Base-by-base conservation (phyloP, 768 basidiomycete genomes). In the Podaxis mareebaensis region DNA sequence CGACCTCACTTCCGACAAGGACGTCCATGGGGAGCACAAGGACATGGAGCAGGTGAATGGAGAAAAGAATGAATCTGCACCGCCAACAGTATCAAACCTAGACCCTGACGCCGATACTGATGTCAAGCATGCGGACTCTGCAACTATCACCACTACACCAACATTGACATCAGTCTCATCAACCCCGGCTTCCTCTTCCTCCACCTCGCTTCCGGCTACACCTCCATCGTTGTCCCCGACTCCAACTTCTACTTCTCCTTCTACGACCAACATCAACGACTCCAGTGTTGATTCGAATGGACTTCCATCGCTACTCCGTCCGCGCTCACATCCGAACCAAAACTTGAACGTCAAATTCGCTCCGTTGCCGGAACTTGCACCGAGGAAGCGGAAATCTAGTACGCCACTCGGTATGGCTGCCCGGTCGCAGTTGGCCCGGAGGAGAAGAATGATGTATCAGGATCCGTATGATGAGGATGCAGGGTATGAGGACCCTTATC, bases 391-490 rank as follows among this genome's bases (percentile, higher is more conserved):
- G 51, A 78, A 81, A 22, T 83, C 79, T 4, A 70, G 76, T 40
- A 75, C 77, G 3, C 87, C 86, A 4, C 73, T 88, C 3, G 87
- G 87, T 3, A 81, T 85, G 64, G 80, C 85, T 36, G 84, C 81
- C 1, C 79, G 82, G 6, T 73, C 75, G 11, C 75, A 77, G 64
- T 73, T 83, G 57, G 75, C 79, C 69, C 72, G 77, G 20, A 65
- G 74, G 26, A 74, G 78, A 51, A 71, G 77, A 40, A 65, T 66
- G 24, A 58, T 62, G 20, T 53, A 64, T 33, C 15, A 46, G 13
- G 54, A 58, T 61, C 22, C 44, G 12, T 40, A 46, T 48, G 42
- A 63, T 28, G 54, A 56, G 20, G 53, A 62, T 26, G 48, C 5
- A 11, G 48, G 11, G 8, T 55, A 62, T 55, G 54, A 63, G 3